Percentiles rank a stretch among this genome's conserved stretches.
These are phyloP conservation scores for Colletotrichum melonis DNA, from an alignment of 2,329 filamentous ascomycete species.

Conservation along the genomic window DNA sequence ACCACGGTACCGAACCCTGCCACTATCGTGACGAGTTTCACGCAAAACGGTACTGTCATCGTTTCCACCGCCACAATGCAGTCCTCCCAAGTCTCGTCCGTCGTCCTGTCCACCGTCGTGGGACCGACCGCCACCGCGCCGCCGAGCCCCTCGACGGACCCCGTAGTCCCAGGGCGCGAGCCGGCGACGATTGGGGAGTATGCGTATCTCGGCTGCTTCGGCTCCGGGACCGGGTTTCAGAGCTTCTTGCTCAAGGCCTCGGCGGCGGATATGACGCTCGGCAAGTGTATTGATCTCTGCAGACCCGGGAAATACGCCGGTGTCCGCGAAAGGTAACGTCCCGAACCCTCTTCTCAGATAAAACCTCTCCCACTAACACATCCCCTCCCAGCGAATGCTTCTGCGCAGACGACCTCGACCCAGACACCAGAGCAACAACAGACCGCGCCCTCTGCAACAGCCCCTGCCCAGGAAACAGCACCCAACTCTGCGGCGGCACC, in stretches of 20 bases:
- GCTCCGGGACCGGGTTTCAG: conserved; percentile 48
- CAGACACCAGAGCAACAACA: conserved; percentile 49
- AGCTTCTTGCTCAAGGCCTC: conserved; percentile 47
- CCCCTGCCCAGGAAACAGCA: conserved; percentile 54
- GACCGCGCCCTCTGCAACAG: conserved; percentile 48
- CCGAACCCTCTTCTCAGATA: neutral
- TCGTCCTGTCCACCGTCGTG: neutral
- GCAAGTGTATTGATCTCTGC: conserved; percentile 53
- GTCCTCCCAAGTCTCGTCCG: neutral
- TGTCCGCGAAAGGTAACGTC: conserved; percentile 45
- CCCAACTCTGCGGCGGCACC: conserved; percentile 56
- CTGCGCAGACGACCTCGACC: conserved; percentile 55
- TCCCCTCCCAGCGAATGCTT: conserved; percentile 49
- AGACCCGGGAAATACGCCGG: conserved; percentile 50
- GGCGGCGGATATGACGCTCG: conserved; percentile 51
- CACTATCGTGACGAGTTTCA: conserved; percentile 15
- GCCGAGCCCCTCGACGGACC: conserved; percentile 27
- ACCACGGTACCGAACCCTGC: conserved; percentile 40
- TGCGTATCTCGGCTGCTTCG: conserved; percentile 55
- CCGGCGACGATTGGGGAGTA: conserved; percentile 47
- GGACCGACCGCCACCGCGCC: conserved; percentile 8
- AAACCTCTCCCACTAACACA: neutral
- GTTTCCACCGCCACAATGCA: conserved; percentile 14
- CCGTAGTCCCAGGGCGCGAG: conserved; percentile 41
- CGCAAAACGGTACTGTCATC: conserved; percentile 15